Evolutionary conservation across 768 basidiomycete species (phyloP), one percentile per base, ranked within the genome.

Genomic region (Russula foetens): DNA sequence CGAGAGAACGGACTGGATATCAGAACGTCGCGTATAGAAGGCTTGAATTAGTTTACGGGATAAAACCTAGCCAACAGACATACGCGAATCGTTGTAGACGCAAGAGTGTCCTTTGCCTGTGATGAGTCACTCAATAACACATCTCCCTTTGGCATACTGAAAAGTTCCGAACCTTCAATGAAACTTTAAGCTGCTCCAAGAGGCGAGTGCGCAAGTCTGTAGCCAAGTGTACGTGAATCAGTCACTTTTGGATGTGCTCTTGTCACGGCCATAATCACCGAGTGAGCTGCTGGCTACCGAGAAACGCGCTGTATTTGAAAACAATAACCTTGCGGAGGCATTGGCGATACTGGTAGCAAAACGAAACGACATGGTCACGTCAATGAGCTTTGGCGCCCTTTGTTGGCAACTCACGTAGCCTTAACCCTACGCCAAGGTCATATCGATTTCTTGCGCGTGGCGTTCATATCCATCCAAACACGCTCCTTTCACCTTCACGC

Each of bases 131-230:
- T 39, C 28, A 15, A 29, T 24, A 26, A 7, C 39, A 21, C n/a
- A 29, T 7, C 35, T n/a, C 26, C 44, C 49, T 17, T 17, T 39
- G 43, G 26, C 2, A 46, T 12, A 9, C 12, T 15, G 15, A 39
- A 46, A n/a, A 53, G 46, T 11, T 5, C 48, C 67, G 28, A 53
- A 85, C 86, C 80, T 85, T 89, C 83, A 90, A 82, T 9, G 87
- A 82, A 26, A 70, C 66, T 67, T 89, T 90, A 24, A 88, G 77
- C 55, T 80, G 80, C 44, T 69, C 67, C 54, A 77, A 71, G 33
- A 90, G 74, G 53, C 73, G 76, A 43, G 77, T 67, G 24, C 86
- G 81, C 58, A 86, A 69, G 59, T 82, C 86, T 84, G 49, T 21
- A n/a, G n/a, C n/a, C n/a, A n/a, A n/a, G 15, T 19, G 14, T 49